Percentiles rank a stretch among this genome's conserved stretches.
phyloP scores from a whole-genome alignment of 257 asterid genomes.

The Gentiana macrophylla region DNA sequence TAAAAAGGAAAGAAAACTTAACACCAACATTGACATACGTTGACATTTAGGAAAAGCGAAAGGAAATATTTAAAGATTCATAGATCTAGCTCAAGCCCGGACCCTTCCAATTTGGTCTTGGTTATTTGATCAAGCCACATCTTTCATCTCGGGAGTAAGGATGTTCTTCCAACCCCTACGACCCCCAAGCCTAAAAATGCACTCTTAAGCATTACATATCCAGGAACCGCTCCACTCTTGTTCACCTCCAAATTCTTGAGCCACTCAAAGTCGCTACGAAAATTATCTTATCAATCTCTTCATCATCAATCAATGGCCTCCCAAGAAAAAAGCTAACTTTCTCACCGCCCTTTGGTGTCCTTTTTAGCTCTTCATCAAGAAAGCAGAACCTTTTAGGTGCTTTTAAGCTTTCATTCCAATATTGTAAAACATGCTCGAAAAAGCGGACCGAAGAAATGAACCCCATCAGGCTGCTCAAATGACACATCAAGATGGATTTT shows the following conservation, averaged over 20 bases:
- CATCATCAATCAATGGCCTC: conserved; percentile 18
- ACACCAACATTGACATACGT: too few relatives aligned
- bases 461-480: conserved; percentile 22
- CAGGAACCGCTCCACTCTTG: conserved; percentile 14
- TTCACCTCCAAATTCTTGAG: conserved; percentile 34
- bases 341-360: conserved; percentile 23
- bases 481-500: conserved; percentile 16
- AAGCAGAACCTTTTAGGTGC: conserved; percentile 27
- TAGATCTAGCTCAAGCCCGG: conserved; percentile 21
- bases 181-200: conserved; percentile 25
- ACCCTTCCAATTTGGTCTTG: conserved; percentile 16
- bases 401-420: conserved; percentile 25
- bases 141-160: conserved; percentile 24
- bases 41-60: too few relatives aligned
- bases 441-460: conserved; percentile 24
- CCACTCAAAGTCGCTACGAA: conserved; percentile 33
- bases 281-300: conserved; percentile 20
- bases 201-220: conserved; percentile 23
- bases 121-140: conserved; percentile 16
- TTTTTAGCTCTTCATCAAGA: conserved; percentile 29
- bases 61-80: not conserved
- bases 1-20: too few relatives aligned
- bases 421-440: conserved; percentile 24
- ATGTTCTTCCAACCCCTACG: conserved; percentile 27
- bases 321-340: conserved; percentile 31